Evolutionary conservation across 2,329 filamentous ascomycete genomes (phyloP).

Genomic region (Diaporthe sp.): DNA sequence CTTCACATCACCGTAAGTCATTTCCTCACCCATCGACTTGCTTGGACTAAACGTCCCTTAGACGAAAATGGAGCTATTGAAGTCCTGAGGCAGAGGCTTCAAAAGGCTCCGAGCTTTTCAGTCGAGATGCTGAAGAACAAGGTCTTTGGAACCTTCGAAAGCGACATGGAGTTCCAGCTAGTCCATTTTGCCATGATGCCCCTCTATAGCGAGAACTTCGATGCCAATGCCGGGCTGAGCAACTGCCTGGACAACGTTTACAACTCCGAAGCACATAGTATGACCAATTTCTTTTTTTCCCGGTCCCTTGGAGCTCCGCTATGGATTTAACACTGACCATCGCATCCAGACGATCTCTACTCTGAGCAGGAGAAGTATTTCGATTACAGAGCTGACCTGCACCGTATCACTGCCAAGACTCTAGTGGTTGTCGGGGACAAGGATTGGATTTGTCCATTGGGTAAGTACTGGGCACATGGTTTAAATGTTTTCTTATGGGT

Average conservation of each 20-base stretch:
- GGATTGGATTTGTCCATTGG: conserved; percentile 57
- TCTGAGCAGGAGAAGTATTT: conserved; percentile 54
- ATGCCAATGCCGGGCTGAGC: conserved; percentile 50
- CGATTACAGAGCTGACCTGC: conserved; percentile 51
- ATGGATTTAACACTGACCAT: neutral
- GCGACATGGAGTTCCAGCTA: conserved; percentile 54
- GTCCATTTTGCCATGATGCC: conserved; percentile 54
- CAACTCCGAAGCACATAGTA: conserved; percentile 54
- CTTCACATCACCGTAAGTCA: conserved; percentile 51
- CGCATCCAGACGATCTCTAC: conserved; percentile 51
- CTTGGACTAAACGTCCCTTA: conserved; percentile 4
- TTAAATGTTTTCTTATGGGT: neutral
- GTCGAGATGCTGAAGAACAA: conserved; percentile 54
- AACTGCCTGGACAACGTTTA: conserved; percentile 50
- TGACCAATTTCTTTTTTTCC: conserved; percentile 22
- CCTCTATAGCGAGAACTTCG: conserved; percentile 53
- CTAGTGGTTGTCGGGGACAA: conserved; percentile 54
- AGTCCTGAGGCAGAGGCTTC: conserved; percentile 49
- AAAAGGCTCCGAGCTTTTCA: conserved; percentile 53
- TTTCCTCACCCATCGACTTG: neutral
- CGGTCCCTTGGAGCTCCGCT: no score
- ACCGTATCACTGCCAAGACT: conserved; percentile 50
- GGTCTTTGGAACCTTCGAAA: conserved; percentile 54
- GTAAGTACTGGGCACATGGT: conserved; percentile 40
- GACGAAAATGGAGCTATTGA: conserved; percentile 53